Evolutionary conservation across 371 early-diverging fungal genomes (phyloP).

Genomic region (Saksenaea vasiformis): DNA sequence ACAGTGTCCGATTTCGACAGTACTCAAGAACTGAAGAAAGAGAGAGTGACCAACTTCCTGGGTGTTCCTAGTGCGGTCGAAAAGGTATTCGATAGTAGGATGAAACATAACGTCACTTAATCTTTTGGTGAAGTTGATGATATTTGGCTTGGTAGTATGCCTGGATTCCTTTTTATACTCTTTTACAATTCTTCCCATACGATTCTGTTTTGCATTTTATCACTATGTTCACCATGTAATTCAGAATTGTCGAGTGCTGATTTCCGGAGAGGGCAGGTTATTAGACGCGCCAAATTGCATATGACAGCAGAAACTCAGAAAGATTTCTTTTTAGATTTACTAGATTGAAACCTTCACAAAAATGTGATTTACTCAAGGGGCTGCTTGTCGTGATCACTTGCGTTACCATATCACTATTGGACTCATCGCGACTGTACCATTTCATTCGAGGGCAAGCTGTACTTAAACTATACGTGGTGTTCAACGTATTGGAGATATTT

Average conservation of each 20-base stretch:
- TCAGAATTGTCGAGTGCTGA: conserved; percentile 19
- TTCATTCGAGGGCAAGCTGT: conserved; percentile 93
- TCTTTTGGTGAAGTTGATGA: conserved; percentile 63
- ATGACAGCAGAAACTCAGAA: neutral
- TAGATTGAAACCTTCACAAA: conserved; percentile 74
- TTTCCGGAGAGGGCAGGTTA: conserved; percentile 28
- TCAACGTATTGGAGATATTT: conserved; percentile 92
- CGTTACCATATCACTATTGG: conserved; percentile 73
- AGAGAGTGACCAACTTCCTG: conserved; percentile 82
- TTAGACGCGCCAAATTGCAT: neutral
- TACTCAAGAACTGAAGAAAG: conserved; percentile 77
- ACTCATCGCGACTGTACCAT: conserved; percentile 92
- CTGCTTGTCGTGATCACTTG: conserved; percentile 74
- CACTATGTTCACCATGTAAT: conserved; percentile 27
- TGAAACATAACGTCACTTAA: neutral
- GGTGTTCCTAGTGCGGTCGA: conserved; percentile 81
- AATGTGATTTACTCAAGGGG: conserved; percentile 86
- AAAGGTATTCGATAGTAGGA: conserved; percentile 51
- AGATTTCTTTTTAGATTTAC: conserved; percentile 19
- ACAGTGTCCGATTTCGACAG: conserved; percentile 74
- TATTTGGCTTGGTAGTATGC: conserved; percentile 90
- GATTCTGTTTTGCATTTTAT: conserved; percentile 72
- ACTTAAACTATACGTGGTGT: conserved; percentile 96
- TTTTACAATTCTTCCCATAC: conserved; percentile 92
- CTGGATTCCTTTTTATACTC: conserved; percentile 92